Evolutionary conservation across 495 filamentous ascomycete species (phyloP).

Genomic region (Penicillium tannophilum): DNA sequence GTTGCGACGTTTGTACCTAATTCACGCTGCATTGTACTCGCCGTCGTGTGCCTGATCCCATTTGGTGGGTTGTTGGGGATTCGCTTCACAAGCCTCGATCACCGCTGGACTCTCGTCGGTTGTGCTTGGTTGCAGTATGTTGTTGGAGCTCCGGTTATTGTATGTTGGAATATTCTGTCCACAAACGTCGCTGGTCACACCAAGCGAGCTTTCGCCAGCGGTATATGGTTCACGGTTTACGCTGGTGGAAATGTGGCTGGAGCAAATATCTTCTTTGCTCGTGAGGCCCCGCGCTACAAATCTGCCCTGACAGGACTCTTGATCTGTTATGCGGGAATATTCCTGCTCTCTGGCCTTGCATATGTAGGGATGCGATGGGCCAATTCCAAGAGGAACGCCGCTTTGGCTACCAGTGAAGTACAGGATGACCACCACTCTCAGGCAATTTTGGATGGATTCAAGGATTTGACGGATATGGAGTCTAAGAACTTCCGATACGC

Average conservation of each 20-base stretch:
- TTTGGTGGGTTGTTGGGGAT: constrained; percentile 47
- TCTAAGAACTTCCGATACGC: constrained; percentile 48
- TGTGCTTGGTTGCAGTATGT: constrained; percentile 55
- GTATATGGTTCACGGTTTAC: constrained; percentile 40
- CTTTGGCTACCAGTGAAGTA: constrained; percentile 16
- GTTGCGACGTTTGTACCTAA: constrained; percentile 44
- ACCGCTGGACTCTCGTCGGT: constrained; percentile 53
- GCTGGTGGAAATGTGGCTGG: constrained; percentile 44
- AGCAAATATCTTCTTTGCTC: constrained; percentile 48
- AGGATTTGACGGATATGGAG: constrained; percentile 51
- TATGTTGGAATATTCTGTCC: constrained; percentile 56
- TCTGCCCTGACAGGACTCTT: constrained; percentile 37
- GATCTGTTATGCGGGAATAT: constrained; percentile 39
- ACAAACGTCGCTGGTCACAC: constrained; percentile 68
- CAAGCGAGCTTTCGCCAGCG: constrained; percentile 57
- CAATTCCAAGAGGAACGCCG: constrained; percentile 30
- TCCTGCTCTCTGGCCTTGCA: constrained; percentile 25
- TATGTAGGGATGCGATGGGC: constrained; percentile 34
- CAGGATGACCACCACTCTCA: constrained; percentile 20
- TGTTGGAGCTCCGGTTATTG: constrained; percentile 51
- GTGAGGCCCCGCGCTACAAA: constrained; percentile 39
- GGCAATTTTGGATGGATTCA: constrained; percentile 45
- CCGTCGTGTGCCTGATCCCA: constrained; percentile 36
- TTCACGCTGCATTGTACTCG: constrained; percentile 45
- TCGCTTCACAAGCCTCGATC: constrained; percentile 40